Evolutionary conservation across 2,329 filamentous ascomycete species (phyloP).

Genomic region (Fusarium siculi): DNA sequence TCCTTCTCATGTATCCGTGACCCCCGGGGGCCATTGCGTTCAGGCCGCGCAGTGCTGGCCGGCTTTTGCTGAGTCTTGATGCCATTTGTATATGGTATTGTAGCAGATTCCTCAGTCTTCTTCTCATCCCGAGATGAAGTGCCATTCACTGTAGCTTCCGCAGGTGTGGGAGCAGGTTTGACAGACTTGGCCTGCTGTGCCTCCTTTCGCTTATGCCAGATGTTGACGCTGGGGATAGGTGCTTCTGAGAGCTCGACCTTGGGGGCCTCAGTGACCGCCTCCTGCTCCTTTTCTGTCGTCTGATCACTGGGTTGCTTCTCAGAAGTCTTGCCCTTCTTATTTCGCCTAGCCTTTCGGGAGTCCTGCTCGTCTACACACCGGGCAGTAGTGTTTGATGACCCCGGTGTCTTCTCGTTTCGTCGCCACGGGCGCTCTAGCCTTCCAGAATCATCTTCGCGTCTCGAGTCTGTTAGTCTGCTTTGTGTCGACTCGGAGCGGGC

Average conservation of each 20-base stretch:
- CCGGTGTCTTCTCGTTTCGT: conserved; percentile 60
- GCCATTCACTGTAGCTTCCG: conserved; percentile 53
- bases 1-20: conserved; percentile 58
- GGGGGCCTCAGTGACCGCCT: conserved; percentile 55
- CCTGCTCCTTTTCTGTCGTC: conserved; percentile 66
- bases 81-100: conserved; percentile 48
- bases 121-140: conserved; percentile 52
- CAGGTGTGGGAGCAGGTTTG: conserved; percentile 48
- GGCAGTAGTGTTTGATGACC: conserved; percentile 70
- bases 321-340: conserved; percentile 68
- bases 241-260: conserved; percentile 81
- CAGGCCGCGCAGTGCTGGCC: conserved; percentile 53
- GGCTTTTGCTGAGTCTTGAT: conserved; percentile 57
- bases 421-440: conserved; percentile 55
- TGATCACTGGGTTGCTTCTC: conserved; percentile 60
- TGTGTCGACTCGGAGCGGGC: conserved; percentile 49
- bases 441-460: conserved; percentile 53
- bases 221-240: conserved; percentile 83
- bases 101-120: conserved; percentile 50
- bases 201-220: conserved; percentile 85
- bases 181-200: conserved; percentile 65
- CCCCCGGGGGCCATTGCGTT: conserved; percentile 60
- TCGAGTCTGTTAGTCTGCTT: conserved; percentile 48
- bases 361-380: conserved; percentile 73
- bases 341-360: conserved; percentile 60